phyloP scores from a whole-genome alignment of 768 basidiomycete species.

The Bullera alba region DNA sequence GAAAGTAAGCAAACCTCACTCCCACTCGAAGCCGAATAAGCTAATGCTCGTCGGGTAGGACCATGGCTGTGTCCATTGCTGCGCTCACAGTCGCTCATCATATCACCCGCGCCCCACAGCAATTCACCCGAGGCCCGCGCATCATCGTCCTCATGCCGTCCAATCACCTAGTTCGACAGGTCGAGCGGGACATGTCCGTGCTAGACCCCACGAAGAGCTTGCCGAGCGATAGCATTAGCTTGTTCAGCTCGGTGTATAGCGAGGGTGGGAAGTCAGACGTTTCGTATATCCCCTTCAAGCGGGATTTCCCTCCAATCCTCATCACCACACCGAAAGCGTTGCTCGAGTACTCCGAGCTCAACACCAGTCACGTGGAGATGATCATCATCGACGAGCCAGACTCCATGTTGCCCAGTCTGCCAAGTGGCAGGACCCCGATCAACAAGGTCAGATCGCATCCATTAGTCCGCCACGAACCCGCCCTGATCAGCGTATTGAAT shows the following conservation, averaged over 20 bases:
- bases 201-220: no score
- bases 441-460: neutral
- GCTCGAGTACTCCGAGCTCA: neutral
- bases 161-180: neutral
- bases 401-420: neutral
- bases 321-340: neutral
- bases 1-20: conserved; percentile 12
- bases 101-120: neutral
- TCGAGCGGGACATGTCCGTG: neutral
- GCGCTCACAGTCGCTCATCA: neutral
- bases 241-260: no score
- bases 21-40: neutral
- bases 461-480: neutral
- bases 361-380: neutral
- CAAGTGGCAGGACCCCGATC: neutral
- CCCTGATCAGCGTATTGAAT: neutral
- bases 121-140: neutral
- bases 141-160: neutral
- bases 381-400: neutral
- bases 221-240: no score
- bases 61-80: neutral
- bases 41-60: neutral
- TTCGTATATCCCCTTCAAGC: no score
- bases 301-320: neutral
- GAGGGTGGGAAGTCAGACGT: no score